phyloP scores from a whole-genome alignment of 306 rosid species.

The Pterocarpus santalinus region DNA sequence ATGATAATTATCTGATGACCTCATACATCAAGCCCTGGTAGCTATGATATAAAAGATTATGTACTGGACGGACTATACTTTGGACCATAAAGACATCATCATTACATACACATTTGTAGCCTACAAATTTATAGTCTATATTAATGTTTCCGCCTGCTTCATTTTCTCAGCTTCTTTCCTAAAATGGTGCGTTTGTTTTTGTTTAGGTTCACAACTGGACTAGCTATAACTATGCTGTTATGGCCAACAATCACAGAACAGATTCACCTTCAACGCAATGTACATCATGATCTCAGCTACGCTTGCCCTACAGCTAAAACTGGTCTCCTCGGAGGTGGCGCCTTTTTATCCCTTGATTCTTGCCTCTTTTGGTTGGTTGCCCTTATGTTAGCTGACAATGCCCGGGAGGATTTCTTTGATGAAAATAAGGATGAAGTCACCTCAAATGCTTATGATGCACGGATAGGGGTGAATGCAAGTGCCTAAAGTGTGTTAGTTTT shows the following conservation, averaged over 20 bases:
- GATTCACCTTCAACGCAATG: constrained; percentile 37
- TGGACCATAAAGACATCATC: not conserved
- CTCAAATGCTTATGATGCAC: constrained; percentile 29
- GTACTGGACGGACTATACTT: not conserved
- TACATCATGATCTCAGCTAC: constrained; percentile 40
- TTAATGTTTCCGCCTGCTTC: not conserved
- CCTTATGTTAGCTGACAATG: constrained; percentile 88
- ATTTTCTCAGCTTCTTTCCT: constrained; percentile 9
- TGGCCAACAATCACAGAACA: constrained; percentile 56
- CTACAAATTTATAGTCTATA: constrained; percentile 1
- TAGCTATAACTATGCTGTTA: constrained; percentile 48
- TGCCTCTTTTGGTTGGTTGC: constrained; percentile 91
- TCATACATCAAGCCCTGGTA: not conserved
- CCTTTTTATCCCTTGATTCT: constrained; percentile 88
- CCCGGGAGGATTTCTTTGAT: constrained; percentile 84
- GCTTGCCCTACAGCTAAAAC: constrained; percentile 62
- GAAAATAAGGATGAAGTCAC: constrained; percentile 49
- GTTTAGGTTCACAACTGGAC: constrained; percentile 68
- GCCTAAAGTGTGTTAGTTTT: constrained; percentile 37
- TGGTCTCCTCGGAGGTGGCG: constrained; percentile 92
- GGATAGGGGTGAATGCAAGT: constrained; percentile 24
- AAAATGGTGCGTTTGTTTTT: not conserved
- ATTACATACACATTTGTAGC: not conserved
- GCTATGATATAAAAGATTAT: not conserved
- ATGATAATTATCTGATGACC: constrained; percentile 10